These are phyloP conservation scores for Solanum hybrid DNA, from an alignment of 305 asterid species.

Conservation along the genomic window DNA sequence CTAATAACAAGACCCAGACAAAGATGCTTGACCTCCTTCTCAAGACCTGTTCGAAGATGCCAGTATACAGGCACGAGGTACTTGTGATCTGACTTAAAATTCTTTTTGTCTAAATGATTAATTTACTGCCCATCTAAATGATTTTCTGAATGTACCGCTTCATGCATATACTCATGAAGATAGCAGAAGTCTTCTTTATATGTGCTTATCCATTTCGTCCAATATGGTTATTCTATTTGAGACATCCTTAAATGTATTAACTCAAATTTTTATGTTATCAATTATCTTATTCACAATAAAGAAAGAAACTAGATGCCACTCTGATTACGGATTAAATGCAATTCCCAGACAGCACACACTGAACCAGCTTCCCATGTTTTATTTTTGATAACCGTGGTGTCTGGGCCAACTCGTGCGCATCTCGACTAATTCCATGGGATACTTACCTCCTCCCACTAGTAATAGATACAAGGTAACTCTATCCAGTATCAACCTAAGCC, in stretches of 20 bases:
- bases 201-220: background rate
- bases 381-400: background rate
- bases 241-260: background rate
- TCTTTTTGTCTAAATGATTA: background rate
- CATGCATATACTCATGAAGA: background rate
- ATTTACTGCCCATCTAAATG: background rate
- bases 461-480: background rate
- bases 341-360: background rate
- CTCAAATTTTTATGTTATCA: background rate
- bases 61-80: constrained; percentile 62
- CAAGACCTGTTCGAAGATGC: constrained; percentile 62
- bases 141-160: background rate
- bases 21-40: constrained; percentile 57
- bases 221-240: background rate
- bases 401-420: background rate
- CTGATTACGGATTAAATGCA: background rate
- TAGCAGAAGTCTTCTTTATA: background rate
- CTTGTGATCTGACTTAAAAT: background rate
- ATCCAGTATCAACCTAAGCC: background rate
- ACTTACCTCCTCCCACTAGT: background rate
- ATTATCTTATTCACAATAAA: background rate
- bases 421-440: background rate
- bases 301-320: background rate
- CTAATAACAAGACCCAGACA: constrained; percentile 55
- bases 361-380: background rate